Evolutionary conservation across 352 stramenopile genomes (phyloP).

Genomic region (Phytophthora citricola): DNA sequence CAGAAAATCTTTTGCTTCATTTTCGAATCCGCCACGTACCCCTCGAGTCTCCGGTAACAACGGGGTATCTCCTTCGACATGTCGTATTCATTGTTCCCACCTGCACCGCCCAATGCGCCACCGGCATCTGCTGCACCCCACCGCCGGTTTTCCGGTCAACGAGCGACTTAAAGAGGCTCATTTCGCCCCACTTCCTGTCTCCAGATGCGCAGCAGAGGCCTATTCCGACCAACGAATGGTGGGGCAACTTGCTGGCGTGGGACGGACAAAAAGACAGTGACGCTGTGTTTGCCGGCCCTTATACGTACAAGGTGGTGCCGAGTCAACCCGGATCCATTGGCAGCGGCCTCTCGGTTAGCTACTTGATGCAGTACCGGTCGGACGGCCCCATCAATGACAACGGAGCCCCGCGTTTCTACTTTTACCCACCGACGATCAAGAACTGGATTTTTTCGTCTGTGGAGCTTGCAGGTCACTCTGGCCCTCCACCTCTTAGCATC

Average conservation of each 20-base stretch:
- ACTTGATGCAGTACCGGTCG: conserved; percentile 76
- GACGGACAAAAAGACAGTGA: conserved; percentile 66
- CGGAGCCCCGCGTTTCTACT: conserved; percentile 86
- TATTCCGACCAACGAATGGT: conserved; percentile 86
- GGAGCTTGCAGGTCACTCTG: conserved; percentile 39
- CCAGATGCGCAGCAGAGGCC: conserved; percentile 33
- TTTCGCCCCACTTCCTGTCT: conserved; percentile 54
- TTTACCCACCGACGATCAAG: conserved; percentile 76
- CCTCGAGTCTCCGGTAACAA: conserved; percentile 5
- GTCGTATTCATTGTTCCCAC: conserved; percentile 29
- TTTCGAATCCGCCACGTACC: conserved; percentile 24
- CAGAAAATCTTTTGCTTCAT: conserved; percentile 23
- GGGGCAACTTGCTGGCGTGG: conserved; percentile 83
- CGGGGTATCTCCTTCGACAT: conserved; percentile 20
- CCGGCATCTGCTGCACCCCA: conserved; percentile 20
- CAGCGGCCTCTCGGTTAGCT: conserved; percentile 66
- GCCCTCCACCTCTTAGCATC: conserved; percentile 45
- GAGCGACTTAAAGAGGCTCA: conserved; percentile 57
- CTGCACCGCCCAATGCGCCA: conserved; percentile 6
- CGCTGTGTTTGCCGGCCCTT: conserved; percentile 74
- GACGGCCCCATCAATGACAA: conserved; percentile 81
- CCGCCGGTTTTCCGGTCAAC: conserved; percentile 53
- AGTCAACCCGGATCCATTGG: conserved; percentile 40
- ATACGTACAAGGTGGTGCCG: conserved; percentile 66
- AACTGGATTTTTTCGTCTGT: conserved; percentile 75